A percentile compares a stretch with the other conserved stretches of the same genome.
phyloP scores from a whole-genome alignment of 1,139 yeast species.

The Wickerhamomyces sp. region DNA sequence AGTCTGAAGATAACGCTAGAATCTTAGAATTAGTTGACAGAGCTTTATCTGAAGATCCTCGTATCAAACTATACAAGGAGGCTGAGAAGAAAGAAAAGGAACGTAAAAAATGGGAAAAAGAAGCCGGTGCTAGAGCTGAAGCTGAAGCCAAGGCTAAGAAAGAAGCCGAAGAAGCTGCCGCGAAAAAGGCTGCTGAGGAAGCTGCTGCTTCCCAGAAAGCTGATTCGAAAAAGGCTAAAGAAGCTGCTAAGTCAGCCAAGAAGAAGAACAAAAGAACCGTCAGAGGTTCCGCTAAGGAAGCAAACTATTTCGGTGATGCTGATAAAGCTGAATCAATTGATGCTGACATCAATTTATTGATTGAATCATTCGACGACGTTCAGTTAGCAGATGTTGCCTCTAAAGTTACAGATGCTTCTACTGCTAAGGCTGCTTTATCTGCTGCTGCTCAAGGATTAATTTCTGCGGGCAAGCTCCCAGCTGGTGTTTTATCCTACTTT shows the following conservation, averaged over 20 bases:
- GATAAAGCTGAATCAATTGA: slow-evolving; percentile 64
- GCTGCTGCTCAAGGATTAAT: slow-evolving; percentile 42
- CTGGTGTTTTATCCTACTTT: slow-evolving; percentile 38
- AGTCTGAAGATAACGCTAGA: slow-evolving; percentile 95
- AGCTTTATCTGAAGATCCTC: slow-evolving; percentile 87
- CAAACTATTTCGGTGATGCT: slow-evolving; percentile 78
- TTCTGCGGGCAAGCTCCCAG: slow-evolving; percentile 40
- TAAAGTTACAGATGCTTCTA: slow-evolving; percentile 48
- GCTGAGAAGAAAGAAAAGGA: slow-evolving; percentile 95
- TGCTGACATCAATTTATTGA: slow-evolving; percentile 71
- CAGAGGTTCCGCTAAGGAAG: slow-evolving; percentile 80
- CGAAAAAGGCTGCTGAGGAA: slow-evolving; percentile 75
- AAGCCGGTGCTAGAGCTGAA: slow-evolving; percentile 95
- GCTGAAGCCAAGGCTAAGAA: slow-evolving; percentile 86
- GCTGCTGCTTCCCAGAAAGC: slow-evolving; percentile 57
- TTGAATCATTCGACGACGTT: slow-evolving; percentile 75
- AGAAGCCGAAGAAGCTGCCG: slow-evolving; percentile 78
- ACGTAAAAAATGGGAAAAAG: slow-evolving; percentile 94
- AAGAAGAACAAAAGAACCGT: slow-evolving; percentile 96
- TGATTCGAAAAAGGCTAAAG: slow-evolving; percentile 84
- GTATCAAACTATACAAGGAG: slow-evolving; percentile 90
- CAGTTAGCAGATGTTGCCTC: slow-evolving; percentile 68
- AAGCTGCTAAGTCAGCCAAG: slow-evolving; percentile 94
- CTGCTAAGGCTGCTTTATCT: slow-evolving; percentile 47
- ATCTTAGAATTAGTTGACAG: slow-evolving; percentile 82